phyloP scores from a whole-genome alignment of 139 green algal genomes.

The Gonium pectorale region DNA sequence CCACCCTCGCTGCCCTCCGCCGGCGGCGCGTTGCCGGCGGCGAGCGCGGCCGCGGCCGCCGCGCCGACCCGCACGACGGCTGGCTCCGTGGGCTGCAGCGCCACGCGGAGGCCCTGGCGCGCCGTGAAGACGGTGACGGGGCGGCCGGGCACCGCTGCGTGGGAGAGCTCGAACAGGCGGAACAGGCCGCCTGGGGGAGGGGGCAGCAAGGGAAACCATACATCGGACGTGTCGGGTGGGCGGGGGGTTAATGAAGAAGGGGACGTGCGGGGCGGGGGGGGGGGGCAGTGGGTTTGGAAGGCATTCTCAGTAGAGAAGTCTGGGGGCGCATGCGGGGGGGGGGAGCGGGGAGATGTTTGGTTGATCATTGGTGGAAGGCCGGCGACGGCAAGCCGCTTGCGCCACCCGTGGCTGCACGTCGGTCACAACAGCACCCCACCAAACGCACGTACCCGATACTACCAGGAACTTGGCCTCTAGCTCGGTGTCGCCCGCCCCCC shows the following conservation, averaged over 20 bases:
- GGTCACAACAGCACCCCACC: too few relatives aligned
- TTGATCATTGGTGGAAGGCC: neutral
- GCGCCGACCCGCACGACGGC: neutral
- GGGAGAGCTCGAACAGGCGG: slow-evolving; percentile 31
- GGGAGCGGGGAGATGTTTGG: neutral
- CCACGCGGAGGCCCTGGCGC: slow-evolving; percentile 10
- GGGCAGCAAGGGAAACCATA: neutral
- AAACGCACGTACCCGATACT: too few relatives aligned
- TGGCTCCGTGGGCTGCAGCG: neutral
- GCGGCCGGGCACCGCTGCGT: slow-evolving; percentile 18
- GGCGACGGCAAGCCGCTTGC: too few relatives aligned
- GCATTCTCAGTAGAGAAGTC: neutral
- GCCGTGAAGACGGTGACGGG: slow-evolving; percentile 41
- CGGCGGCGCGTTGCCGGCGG: neutral
- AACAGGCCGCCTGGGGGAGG: slow-evolving; percentile 29
- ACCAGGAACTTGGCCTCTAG: neutral
- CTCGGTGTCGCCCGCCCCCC: neutral
- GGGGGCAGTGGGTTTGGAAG: neutral
- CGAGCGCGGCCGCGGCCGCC: neutral
- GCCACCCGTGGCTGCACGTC: too few relatives aligned
- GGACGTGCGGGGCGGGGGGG: neutral
- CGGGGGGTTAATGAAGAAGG: neutral
- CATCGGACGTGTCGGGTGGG: too few relatives aligned
- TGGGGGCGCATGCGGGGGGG: neutral
- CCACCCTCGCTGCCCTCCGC: neutral